Conservation (phyloP, 129 eudicot species). For the Lactuca saligna region DNA sequence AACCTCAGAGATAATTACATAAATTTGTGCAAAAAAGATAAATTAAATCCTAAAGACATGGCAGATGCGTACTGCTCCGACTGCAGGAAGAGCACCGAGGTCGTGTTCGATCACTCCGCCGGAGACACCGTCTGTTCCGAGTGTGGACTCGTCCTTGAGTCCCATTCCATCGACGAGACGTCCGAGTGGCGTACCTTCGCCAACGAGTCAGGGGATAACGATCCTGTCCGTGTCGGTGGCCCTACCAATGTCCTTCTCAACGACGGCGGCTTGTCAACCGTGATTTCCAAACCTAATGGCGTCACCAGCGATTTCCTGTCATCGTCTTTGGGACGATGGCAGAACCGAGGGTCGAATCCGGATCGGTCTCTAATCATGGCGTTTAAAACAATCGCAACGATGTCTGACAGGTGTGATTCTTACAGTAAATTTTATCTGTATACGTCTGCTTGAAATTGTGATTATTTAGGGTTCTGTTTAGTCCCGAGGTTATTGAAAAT, state of each 20-base stretch:
- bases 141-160: constrained; percentile 83
- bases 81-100: constrained; percentile 79
- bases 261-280: constrained; percentile 65
- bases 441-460: neutral
- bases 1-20: neutral
- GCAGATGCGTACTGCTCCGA: constrained; percentile 74
- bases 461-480: constrained; percentile 11
- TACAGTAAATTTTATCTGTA: neutral
- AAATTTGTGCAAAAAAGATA: neutral
- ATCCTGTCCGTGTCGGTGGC: constrained; percentile 89
- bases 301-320: constrained; percentile 56
- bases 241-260: constrained; percentile 65
- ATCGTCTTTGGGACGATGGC: constrained; percentile 61
- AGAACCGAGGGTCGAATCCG: constrained; percentile 76
- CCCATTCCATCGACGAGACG: constrained; percentile 85
- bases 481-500: neutral
- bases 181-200: constrained; percentile 95
- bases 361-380: constrained; percentile 67
- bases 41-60: constrained; percentile 28
- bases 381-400: constrained; percentile 68
- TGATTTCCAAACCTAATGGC: constrained; percentile 74
- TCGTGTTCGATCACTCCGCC: constrained; percentile 78
- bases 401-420: constrained; percentile 65
- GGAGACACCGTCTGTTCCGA: constrained; percentile 90
- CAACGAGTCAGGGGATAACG: constrained; percentile 78